Evolutionary conservation across 1,284 basidiomycete genomes (phyloP), one percentile per base, ranked within the genome.

Genomic region (Paramarasmius palmivorus): DNA sequence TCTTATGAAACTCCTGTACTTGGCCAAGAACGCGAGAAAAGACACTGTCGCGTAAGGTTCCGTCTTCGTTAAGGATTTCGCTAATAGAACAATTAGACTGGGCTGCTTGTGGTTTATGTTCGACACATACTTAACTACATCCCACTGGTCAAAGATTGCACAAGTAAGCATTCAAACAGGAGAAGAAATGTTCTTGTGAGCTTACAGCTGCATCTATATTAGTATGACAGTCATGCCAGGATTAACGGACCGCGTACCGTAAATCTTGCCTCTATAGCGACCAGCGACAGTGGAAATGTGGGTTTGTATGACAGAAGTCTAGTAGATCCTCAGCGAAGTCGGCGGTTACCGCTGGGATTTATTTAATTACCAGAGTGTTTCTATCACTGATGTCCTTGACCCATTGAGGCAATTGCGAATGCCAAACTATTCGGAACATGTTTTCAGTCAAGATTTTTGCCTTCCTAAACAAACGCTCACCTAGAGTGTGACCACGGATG

Each of bases 201-300:
- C n/a, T n/a, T n/a, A n/a, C n/a, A n/a, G n/a, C n/a, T n/a, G n/a
- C n/a, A n/a, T n/a, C n/a, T n/a, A n/a, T n/a, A n/a, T n/a, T n/a
- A n/a, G n/a, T n/a, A n/a, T n/a, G n/a, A n/a, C n/a, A n/a, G n/a
- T n/a, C n/a, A n/a, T n/a, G n/a, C n/a, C n/a, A n/a, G n/a, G n/a
- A n/a, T n/a, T n/a, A n/a, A n/a, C 63, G 67, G 67, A 69, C 39
- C n/a, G 22, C 38, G 38, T 37, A 61, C 57, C 55, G 35, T 72
- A 67, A 25, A 72, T 62, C 55, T 73, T 68, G 53, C 71, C 71
- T 57, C 67, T 68, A 64, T 71, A 74, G 23, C 70, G 65, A 12
- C 68, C 69, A 37, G 69, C 72, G 39, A 74, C 57, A 41, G 61
- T 69, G 32, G 64, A 52, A 54, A 73, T 72, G 61, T 73, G 72